Conservation (phyloP, 2,329 filamentous ascomycete species). For the Rhinocladiella mackenziei region DNA sequence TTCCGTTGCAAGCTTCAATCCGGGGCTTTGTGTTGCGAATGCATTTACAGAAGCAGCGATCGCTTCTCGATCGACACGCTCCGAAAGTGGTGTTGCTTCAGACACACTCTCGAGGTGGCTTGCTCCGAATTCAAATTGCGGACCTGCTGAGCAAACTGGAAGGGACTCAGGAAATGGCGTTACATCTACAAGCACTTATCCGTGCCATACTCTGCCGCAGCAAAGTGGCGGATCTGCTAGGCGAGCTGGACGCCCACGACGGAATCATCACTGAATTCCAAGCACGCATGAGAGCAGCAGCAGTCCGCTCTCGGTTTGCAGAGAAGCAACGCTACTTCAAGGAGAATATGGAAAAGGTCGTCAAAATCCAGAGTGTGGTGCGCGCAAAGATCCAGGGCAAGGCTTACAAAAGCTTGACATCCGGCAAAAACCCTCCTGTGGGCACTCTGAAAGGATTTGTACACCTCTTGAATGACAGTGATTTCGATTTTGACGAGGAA, state of each 20-base stretch:
- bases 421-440: slow-evolving; percentile 92
- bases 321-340: slow-evolving; percentile 87
- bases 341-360: slow-evolving; percentile 97
- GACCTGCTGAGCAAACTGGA: slow-evolving; percentile 65
- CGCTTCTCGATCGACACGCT: slow-evolving; percentile 34
- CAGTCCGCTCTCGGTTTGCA: slow-evolving; percentile 70
- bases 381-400: slow-evolving; percentile 93
- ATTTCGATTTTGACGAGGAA: slow-evolving; percentile 98
- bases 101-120: slow-evolving; percentile 39
- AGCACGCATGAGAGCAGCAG: slow-evolving; percentile 65
- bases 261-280: slow-evolving; percentile 72
- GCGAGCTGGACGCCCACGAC: slow-evolving; percentile 77
- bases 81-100: slow-evolving; percentile 37
- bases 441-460: slow-evolving; percentile 98
- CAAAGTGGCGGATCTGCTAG: slow-evolving; percentile 68
- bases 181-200: slow-evolving; percentile 68
- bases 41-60: slow-evolving; percentile 32
- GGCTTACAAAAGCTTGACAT: slow-evolving; percentile 94
- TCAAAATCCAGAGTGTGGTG: slow-evolving; percentile 97
- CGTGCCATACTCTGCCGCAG: slow-evolving; percentile 76
- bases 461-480: slow-evolving; percentile 93
- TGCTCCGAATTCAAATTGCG: slow-evolving; percentile 40
- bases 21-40: slow-evolving; percentile 37
- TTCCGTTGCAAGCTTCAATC: slow-evolving; percentile 59
- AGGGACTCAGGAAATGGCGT: slow-evolving; percentile 62